Evolutionary conservation across 441 rosid species (phyloP).

Genomic region (Omphalea diandra): DNA sequence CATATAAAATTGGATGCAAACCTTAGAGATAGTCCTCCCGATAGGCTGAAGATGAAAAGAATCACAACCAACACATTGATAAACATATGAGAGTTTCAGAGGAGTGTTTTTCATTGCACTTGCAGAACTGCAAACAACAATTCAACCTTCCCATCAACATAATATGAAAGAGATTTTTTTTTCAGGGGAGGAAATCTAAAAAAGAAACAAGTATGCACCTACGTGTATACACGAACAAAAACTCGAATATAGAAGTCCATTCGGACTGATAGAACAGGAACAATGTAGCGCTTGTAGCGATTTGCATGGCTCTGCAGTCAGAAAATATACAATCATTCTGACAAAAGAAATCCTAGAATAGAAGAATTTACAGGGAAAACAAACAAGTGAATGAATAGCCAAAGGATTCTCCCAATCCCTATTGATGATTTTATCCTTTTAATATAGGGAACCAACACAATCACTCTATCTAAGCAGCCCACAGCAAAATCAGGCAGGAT

Average conservation of each 20-base stretch:
- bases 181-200: not conserved
- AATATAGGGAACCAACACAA: not conserved
- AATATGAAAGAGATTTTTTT: conserved; percentile 16
- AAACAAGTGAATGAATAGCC: not conserved
- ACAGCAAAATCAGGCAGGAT: not conserved
- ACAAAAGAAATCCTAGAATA: not conserved
- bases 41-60: conserved; percentile 94
- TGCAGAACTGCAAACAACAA: conserved; percentile 72
- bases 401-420: not conserved
- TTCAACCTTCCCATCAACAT: conserved; percentile 16
- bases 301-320: conserved; percentile 92
- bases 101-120: conserved; percentile 99
- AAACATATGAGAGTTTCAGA: conserved; percentile 94
- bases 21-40: conserved; percentile 89
- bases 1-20: conserved; percentile 22
- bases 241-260: conserved; percentile 96
- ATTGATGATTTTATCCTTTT: not conserved
- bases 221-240: conserved; percentile 94
- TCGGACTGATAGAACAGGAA: conserved; percentile 89
- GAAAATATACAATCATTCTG: not conserved
- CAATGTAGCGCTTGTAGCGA: conserved; percentile 93
- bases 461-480: not conserved
- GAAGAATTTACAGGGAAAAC: not conserved
- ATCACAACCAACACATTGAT: conserved; percentile 95
- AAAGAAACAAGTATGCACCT: conserved; percentile 31